Evolutionary conservation across 208 protist genomes (phyloP).

Genomic region (Porcisia deanei): DNA sequence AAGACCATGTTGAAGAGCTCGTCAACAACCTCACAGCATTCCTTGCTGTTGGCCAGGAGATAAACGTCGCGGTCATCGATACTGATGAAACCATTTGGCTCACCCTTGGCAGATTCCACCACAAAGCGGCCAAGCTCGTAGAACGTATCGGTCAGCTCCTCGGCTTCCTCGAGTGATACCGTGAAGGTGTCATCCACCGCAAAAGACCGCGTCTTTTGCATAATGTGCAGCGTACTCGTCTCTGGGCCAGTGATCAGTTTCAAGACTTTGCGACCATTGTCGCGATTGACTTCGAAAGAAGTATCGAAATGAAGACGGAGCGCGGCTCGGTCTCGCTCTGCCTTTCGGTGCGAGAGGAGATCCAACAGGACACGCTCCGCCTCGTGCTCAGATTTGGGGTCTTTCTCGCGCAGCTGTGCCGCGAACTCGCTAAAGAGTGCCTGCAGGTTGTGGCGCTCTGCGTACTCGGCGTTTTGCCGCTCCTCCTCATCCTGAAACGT

Average conservation of each 20-base stretch:
- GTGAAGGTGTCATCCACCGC: slow-evolving; percentile 60
- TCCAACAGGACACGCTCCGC: slow-evolving; percentile 75
- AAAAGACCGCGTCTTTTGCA: slow-evolving; percentile 65
- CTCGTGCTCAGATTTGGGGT: slow-evolving; percentile 75
- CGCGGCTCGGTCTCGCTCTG: slow-evolving; percentile 72
- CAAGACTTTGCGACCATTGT: slow-evolving; percentile 75
- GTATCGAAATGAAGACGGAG: slow-evolving; percentile 69
- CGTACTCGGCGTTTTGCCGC: slow-evolving; percentile 73
- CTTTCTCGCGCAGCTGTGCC: slow-evolving; percentile 69
- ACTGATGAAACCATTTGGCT: slow-evolving; percentile 77
- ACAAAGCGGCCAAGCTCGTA: slow-evolving; percentile 83
- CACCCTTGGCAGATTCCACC: slow-evolving; percentile 69
- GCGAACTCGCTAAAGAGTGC: slow-evolving; percentile 77
- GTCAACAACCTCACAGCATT: slow-evolving; percentile 74
- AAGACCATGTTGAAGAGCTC: slow-evolving; percentile 82
- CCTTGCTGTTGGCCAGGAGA: slow-evolving; percentile 58
- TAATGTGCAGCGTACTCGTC: slow-evolving; percentile 62
- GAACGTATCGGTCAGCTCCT: slow-evolving; percentile 80
- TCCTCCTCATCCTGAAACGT: slow-evolving; percentile 75
- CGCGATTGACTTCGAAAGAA: slow-evolving; percentile 79
- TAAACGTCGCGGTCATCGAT: slow-evolving; percentile 85
- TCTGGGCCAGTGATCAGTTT: slow-evolving; percentile 57
- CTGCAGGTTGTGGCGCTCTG: slow-evolving; percentile 78
- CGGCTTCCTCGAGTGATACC: slow-evolving; percentile 64
- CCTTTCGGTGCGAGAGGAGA: slow-evolving; percentile 78